Conservation (phyloP, 257 asterid genomes). For the Solanum gracilifrons region DNA sequence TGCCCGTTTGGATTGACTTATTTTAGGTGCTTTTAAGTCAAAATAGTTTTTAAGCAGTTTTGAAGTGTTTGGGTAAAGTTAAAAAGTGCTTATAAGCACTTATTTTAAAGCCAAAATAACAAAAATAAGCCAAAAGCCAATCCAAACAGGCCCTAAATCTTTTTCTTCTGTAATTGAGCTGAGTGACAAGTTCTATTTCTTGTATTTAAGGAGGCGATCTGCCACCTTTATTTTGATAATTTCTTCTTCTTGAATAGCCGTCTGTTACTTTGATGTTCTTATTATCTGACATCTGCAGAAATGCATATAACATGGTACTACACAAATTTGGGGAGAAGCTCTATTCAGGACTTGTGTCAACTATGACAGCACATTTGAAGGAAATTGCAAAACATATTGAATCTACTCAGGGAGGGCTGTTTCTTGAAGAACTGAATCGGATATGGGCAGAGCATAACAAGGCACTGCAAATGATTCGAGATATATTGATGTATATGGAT, state of each 20-base stretch:
- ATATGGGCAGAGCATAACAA: slow-evolving; percentile 26
- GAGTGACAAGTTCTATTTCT: neutral
- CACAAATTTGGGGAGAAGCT: slow-evolving; percentile 28
- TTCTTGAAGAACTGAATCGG: slow-evolving; percentile 22
- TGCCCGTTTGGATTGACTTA: too few relatives aligned
- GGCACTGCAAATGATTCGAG: slow-evolving; percentile 30
- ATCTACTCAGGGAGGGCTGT: slow-evolving; percentile 18
- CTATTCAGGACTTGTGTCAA: slow-evolving; percentile 25
- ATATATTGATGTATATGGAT: slow-evolving; percentile 28
- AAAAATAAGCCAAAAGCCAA: too few relatives aligned
- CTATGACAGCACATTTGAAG: slow-evolving; percentile 23
- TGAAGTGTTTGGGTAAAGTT: too few relatives aligned
- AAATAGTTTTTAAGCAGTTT: too few relatives aligned
- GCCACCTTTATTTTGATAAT: neutral
- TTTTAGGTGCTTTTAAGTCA: too few relatives aligned
- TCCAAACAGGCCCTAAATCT: neutral
- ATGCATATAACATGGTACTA: slow-evolving; percentile 29
- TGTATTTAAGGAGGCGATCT: neutral
- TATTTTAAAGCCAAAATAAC: too few relatives aligned
- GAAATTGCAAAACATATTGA: slow-evolving; percentile 19
- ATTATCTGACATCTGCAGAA: slow-evolving; percentile 6
- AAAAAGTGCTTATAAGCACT: too few relatives aligned
- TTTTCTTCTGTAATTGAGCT: neutral
- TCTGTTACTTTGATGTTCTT: neutral
- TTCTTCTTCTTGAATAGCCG: neutral